Evolutionary conservation across 306 rosid genomes (phyloP).

Genomic region (Cucurbita maxima): DNA sequence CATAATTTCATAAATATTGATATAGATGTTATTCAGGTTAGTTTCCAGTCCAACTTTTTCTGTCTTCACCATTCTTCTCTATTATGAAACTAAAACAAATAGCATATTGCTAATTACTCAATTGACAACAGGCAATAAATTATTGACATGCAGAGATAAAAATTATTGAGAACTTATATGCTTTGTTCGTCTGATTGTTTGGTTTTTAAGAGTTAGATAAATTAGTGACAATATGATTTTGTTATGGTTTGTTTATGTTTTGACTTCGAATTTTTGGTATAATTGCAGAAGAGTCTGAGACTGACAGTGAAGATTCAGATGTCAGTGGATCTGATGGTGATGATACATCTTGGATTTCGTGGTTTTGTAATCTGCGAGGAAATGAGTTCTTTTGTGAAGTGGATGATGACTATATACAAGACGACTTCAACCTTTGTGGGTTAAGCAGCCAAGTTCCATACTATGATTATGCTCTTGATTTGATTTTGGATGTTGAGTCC

Average conservation of each 20-base stretch:
- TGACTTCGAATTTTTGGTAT: not conserved
- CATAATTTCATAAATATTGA: not conserved
- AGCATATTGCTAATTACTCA: not conserved
- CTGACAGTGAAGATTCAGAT: conserved; percentile 64
- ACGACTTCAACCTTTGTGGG: conserved; percentile 83
- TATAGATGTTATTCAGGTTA: not conserved
- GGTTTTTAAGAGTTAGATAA: not conserved
- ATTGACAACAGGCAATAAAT: not conserved
- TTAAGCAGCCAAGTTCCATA: conserved; percentile 74
- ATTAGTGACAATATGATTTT: not conserved
- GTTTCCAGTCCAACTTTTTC: not conserved
- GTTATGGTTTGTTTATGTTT: not conserved
- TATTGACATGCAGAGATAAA: not conserved
- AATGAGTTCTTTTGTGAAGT: conserved; percentile 73
- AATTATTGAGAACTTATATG: not conserved
- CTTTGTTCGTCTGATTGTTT: not conserved
- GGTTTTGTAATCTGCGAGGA: conserved; percentile 85
- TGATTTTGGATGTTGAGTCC: conserved; percentile 66
- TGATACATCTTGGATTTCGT: conserved; percentile 72
- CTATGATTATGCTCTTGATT: conserved; percentile 76
- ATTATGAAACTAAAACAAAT: not conserved
- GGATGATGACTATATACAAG: conserved; percentile 74
- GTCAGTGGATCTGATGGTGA: conserved; percentile 79
- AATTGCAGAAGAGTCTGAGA: conserved; percentile 60
- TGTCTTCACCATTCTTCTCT: not conserved